phyloP scores from a whole-genome alignment of 2,329 filamentous ascomycete species.

The Thelonectria rubi region DNA sequence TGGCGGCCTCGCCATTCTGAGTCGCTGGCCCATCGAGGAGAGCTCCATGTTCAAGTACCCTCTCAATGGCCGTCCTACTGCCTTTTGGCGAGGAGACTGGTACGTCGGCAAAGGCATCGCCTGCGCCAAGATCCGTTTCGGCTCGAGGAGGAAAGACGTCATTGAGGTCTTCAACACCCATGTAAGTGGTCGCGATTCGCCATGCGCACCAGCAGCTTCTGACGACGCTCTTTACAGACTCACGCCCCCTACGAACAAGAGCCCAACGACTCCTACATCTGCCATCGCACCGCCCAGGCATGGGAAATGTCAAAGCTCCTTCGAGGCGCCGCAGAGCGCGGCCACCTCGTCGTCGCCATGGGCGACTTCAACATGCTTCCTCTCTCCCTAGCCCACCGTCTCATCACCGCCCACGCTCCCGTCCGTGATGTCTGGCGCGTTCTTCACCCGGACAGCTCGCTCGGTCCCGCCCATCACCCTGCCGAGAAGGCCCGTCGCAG shows the following conservation, averaged over 20 bases:
- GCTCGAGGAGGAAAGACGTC: slow-evolving; percentile 69
- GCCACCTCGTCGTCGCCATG: slow-evolving; percentile 83
- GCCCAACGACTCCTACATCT: slow-evolving; percentile 84
- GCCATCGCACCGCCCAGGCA: slow-evolving; percentile 89
- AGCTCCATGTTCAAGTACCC: slow-evolving; percentile 86
- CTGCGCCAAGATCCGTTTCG: slow-evolving; percentile 79
- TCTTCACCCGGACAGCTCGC: slow-evolving; percentile 82
- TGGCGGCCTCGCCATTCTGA: slow-evolving; percentile 87
- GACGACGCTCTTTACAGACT: slow-evolving; percentile 50
- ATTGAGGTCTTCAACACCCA: slow-evolving; percentile 95
- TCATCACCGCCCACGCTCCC: slow-evolving; percentile 81
- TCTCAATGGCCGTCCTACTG: slow-evolving; percentile 92
- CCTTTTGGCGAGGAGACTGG: slow-evolving; percentile 95
- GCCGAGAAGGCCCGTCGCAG: slow-evolving; percentile 72
- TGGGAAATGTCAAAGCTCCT: slow-evolving; percentile 96
- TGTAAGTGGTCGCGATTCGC: slow-evolving; percentile 53
- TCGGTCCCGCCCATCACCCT: slow-evolving; percentile 75
- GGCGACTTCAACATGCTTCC: slow-evolving; percentile 99
- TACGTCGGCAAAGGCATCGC: slow-evolving; percentile 96
- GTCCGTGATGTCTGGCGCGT: slow-evolving; percentile 87
- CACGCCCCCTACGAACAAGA: slow-evolving; percentile 89
- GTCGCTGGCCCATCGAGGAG: slow-evolving; percentile 91
- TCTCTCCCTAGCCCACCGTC: slow-evolving; percentile 80
- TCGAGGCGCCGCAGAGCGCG: slow-evolving; percentile 79
- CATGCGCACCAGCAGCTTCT: neutral